Conservation (phyloP, 2,329 filamentous ascomycete genomes). For the Fusarium xyrophilum region DNA sequence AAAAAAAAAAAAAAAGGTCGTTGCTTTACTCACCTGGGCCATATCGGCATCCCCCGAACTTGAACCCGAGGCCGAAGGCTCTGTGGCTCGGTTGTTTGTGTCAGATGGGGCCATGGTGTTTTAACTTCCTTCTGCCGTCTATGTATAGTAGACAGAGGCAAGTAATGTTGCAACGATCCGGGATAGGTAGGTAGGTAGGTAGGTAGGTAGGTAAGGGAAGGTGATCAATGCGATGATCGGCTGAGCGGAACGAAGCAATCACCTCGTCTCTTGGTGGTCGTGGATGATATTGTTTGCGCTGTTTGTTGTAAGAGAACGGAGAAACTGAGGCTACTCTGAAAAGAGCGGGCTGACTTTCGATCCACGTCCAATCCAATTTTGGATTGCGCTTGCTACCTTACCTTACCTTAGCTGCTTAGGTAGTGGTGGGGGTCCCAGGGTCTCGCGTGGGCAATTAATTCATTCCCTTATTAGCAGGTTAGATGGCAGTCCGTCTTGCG, state of each 20-base stretch:
- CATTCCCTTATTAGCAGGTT: background rate
- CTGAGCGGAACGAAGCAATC: background rate
- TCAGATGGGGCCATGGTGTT: slow-evolving; percentile 24
- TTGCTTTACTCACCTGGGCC: slow-evolving; percentile 34
- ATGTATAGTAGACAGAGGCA: background rate
- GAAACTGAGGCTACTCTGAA: slow-evolving; percentile 4
- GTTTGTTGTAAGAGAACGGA: slow-evolving; percentile 16
- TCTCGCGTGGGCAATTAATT: background rate
- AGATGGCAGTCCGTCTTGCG: too few species aligned
- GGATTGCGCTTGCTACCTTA: background rate
- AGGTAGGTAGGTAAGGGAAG: background rate
- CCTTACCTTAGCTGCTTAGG: background rate
- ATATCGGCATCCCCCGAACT: slow-evolving; percentile 37
- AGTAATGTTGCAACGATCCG: background rate
- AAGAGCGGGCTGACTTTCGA: background rate
- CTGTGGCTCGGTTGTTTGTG: slow-evolving; percentile 19
- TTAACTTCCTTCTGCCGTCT: background rate
- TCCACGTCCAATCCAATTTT: background rate
- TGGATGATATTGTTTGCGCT: background rate
- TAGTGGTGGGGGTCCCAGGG: background rate
- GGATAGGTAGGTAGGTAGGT: background rate
- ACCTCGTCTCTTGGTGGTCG: background rate
- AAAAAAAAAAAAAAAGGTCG: background rate
- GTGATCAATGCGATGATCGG: background rate
- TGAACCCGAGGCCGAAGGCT: slow-evolving; percentile 16